Percentiles rank a stretch among this genome's conserved stretches.
Evolutionary conservation across 2,329 filamentous ascomycete genomes (phyloP).

Genomic region (Fusarium sp.): DNA sequence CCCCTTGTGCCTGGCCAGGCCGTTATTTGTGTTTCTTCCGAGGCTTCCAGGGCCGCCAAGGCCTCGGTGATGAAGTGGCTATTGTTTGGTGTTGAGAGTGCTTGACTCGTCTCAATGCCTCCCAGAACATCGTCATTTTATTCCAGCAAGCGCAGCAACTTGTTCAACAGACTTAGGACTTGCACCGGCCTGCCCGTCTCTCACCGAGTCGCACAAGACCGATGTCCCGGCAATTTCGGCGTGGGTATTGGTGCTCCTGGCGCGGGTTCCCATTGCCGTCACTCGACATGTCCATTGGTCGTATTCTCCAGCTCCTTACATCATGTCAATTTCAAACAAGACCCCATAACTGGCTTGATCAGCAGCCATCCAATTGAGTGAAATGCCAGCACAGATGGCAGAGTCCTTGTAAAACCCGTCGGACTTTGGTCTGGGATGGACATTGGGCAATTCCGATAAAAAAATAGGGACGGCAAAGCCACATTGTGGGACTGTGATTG

Average conservation of each 20-base stretch:
- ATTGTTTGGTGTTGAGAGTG: slow-evolving; percentile 30
- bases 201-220: background rate
- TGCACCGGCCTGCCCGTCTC: slow-evolving; percentile 10
- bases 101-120: slow-evolving; percentile 17
- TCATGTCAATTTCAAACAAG: slow-evolving; percentile 25
- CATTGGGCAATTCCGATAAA: background rate
- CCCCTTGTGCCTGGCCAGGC: slow-evolving; percentile 36
- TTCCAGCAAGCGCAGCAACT: slow-evolving; percentile 30
- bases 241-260: slow-evolving; percentile 7
- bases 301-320: slow-evolving; percentile 2
- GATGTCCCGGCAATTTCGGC: slow-evolving; percentile 4
- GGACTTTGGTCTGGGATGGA: slow-evolving; percentile 1
- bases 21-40: slow-evolving; percentile 30
- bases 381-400: background rate
- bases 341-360: slow-evolving; percentile 27
- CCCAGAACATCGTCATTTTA: slow-evolving; percentile 29
- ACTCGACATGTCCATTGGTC: background rate
- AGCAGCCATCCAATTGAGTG: background rate
- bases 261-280: background rate
- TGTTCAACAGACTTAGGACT: slow-evolving; percentile 1
- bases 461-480: background rate
- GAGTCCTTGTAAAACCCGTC: slow-evolving; percentile 4
- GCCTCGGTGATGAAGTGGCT: slow-evolving; percentile 25
- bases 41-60: slow-evolving; percentile 41
- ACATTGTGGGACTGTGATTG: slow-evolving; percentile 12